Conservation (phyloP, 495 filamentous ascomycete genomes). For the Bombardia bombarda region DNA sequence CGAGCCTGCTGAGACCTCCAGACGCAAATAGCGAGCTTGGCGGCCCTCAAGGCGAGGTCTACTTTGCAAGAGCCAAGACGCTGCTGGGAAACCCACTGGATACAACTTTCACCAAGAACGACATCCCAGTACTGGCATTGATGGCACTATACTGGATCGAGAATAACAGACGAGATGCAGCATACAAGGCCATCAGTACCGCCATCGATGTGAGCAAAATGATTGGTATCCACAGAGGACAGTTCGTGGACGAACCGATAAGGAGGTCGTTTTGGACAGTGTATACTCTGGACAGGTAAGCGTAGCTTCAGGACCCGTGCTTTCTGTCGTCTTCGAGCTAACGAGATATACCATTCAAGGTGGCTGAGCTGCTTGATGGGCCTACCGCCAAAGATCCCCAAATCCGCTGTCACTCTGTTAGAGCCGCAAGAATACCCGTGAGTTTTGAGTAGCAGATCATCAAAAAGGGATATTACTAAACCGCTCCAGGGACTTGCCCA, state of each 20-base stretch:
- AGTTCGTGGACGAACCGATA: conserved; percentile 17
- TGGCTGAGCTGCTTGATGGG: conserved; percentile 37
- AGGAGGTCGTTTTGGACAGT: conserved; percentile 36
- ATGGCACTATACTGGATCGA: conserved; percentile 33
- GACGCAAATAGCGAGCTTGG: conserved; percentile 11
- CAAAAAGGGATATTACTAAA: neutral
- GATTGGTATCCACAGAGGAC: conserved; percentile 28
- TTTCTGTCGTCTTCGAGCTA: neutral
- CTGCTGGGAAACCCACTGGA: conserved; percentile 32
- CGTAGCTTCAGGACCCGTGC: neutral
- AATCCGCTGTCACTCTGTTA: conserved; percentile 26
- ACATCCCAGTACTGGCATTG: conserved; percentile 27
- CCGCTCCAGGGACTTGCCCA: conserved; percentile 20
- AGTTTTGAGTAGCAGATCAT: neutral
- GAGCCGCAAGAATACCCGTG: conserved; percentile 25
- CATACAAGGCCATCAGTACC: conserved; percentile 26
- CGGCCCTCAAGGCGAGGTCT: conserved; percentile 20
- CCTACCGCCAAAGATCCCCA: conserved; percentile 25
- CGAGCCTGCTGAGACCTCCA: conserved; percentile 11
- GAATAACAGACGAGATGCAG: conserved; percentile 31
- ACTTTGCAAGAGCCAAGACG: conserved; percentile 23
- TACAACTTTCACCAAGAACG: conserved; percentile 17
- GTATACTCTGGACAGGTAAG: conserved; percentile 33
- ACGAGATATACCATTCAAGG: conserved; percentile 5
- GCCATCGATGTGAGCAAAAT: conserved; percentile 28